Conservation (phyloP, 208 protist genomes). For the Naegleria gruberi region DNA sequence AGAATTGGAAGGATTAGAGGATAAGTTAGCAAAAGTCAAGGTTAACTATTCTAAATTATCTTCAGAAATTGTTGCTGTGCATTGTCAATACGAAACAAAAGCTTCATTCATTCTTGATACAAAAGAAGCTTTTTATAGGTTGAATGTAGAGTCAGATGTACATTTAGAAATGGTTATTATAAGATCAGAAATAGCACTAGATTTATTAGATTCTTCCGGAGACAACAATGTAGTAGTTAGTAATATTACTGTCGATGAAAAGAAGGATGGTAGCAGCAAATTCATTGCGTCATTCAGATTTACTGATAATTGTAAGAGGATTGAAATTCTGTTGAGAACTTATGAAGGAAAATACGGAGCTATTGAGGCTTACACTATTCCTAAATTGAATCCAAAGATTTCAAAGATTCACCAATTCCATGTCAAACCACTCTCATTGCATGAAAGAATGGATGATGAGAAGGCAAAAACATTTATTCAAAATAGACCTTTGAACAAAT, state of each 20-base stretch:
- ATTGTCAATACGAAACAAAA: constrained; percentile 27
- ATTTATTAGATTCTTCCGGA: constrained; percentile 17
- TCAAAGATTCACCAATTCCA: constrained; percentile 18
- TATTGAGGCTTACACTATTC: constrained; percentile 29
- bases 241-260: background rate
- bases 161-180: constrained; percentile 26
- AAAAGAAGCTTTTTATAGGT: constrained; percentile 19
- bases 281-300: constrained; percentile 29
- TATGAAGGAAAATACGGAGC: constrained; percentile 35
- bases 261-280: background rate
- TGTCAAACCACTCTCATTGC: constrained; percentile 30
- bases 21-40: constrained; percentile 23
- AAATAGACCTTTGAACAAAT: constrained; percentile 10
- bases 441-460: constrained; percentile 27
- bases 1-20: constrained; percentile 28
- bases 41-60: constrained; percentile 18
- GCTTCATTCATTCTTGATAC: constrained; percentile 31
- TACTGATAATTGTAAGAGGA: constrained; percentile 18
- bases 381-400: constrained; percentile 27
- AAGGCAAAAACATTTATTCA: background rate
- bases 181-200: background rate
- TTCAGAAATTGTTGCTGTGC: constrained; percentile 24
- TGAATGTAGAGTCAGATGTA: constrained; percentile 22
- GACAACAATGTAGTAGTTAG: constrained; percentile 25
- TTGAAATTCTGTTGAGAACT: constrained; percentile 29